Conservation (phyloP, 139 green algal genomes). For the Volvox reticuliferus region DNA sequence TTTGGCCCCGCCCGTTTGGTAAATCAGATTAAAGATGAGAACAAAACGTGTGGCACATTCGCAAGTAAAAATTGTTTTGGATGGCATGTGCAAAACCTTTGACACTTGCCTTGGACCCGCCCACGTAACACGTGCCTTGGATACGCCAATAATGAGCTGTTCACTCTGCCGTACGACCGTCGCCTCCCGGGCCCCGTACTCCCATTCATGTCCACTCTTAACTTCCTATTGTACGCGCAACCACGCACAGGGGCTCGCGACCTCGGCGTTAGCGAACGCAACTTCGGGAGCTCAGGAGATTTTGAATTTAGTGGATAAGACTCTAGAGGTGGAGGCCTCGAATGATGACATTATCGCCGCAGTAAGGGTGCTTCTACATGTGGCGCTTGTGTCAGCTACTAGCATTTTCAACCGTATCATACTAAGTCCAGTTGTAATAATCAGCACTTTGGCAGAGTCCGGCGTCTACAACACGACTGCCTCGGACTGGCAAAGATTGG, state of each 20-base stretch:
- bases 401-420: not conserved
- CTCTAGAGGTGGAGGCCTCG: not conserved
- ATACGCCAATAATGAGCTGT: too few relatives aligned
- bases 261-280: not conserved
- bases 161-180: too few relatives aligned
- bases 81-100: too few relatives aligned
- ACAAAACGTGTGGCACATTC: too few relatives aligned
- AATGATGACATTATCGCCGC: not conserved
- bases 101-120: too few relatives aligned
- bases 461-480: not conserved
- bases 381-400: not conserved
- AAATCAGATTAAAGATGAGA: too few relatives aligned
- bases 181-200: too few relatives aligned
- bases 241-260: not conserved
- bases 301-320: not conserved
- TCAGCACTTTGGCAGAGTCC: not conserved
- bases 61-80: too few relatives aligned
- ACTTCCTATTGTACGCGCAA: too few relatives aligned
- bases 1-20: too few relatives aligned
- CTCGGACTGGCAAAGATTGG: not conserved
- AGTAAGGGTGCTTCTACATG: not conserved
- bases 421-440: not conserved
- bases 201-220: too few relatives aligned
- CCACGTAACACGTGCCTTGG: too few relatives aligned
- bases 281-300: not conserved